Evolutionary conservation across 2,329 filamentous ascomycete genomes (phyloP).

Genomic region (Proliferodiscus dingleyae): DNA sequence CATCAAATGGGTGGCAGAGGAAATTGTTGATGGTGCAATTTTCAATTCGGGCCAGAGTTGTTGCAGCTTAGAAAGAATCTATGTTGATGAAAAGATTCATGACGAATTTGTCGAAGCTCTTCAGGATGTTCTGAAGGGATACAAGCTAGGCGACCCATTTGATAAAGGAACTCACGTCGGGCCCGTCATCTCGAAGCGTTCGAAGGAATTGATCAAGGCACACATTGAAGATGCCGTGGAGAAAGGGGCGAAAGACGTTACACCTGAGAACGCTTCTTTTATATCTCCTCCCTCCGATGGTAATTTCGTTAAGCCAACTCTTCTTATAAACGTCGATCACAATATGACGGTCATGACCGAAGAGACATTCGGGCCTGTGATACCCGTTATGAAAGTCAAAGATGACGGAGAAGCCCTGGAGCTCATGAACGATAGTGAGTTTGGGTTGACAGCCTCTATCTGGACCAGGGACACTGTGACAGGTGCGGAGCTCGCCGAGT

Average conservation of each 20-base stretch:
- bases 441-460: conserved; percentile 91
- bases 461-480: conserved; percentile 84
- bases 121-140: conserved; percentile 73
- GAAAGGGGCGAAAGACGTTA: conserved; percentile 79
- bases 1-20: conserved; percentile 82
- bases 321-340: conserved; percentile 75
- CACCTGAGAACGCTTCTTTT: conserved; percentile 77
- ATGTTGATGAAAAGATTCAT: conserved; percentile 80
- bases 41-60: conserved; percentile 99
- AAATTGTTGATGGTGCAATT: conserved; percentile 92
- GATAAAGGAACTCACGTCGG: conserved; percentile 77
- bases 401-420: conserved; percentile 74
- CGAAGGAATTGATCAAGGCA: conserved; percentile 68
- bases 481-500: conserved; percentile 71
- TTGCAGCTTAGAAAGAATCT: conserved; percentile 87
- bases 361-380: conserved; percentile 91
- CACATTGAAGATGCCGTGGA: conserved; percentile 79
- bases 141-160: conserved; percentile 84
- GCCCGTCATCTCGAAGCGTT: conserved; percentile 78
- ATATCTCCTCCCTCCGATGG: conserved; percentile 66
- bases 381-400: conserved; percentile 83
- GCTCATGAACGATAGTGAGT: conserved; percentile 92
- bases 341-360: conserved; percentile 85
- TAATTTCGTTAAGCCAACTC: conserved; percentile 83
- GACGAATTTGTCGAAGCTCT: conserved; percentile 75